A percentile compares a stretch with the other conserved stretches of the same genome.
Conservation (phyloP, 2,329 filamentous ascomycete genomes). For the Botrytis sinoallii region DNA sequence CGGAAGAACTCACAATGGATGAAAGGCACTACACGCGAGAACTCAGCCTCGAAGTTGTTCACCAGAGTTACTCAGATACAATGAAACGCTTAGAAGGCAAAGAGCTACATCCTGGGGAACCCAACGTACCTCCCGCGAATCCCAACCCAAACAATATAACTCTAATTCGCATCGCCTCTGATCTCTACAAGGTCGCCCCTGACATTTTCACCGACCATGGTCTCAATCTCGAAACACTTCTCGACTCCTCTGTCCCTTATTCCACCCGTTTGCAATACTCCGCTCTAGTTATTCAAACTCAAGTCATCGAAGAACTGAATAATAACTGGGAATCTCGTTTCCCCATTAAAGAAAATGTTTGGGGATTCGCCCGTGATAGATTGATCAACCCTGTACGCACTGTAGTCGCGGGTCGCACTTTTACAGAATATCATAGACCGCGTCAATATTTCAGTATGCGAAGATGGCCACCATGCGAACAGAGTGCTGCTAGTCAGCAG, state of each 20-base stretch:
- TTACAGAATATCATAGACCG: background rate
- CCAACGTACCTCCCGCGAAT: background rate
- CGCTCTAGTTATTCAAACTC: constrained; percentile 19
- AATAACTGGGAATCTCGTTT: constrained; percentile 34
- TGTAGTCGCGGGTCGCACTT: background rate
- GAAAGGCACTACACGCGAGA: background rate
- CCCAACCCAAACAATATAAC: constrained; percentile 13
- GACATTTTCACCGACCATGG: constrained; percentile 25
- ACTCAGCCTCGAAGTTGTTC: background rate
- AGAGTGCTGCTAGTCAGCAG: constrained; percentile 22
- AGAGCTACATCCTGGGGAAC: background rate
- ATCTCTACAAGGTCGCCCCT: constrained; percentile 27
- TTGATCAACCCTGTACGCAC: background rate
- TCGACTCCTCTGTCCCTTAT: constrained; percentile 7
- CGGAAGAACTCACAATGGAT: constrained; percentile 4
- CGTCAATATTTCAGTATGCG: constrained; percentile 29
- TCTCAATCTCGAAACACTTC: constrained; percentile 2
- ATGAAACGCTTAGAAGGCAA: constrained; percentile 3
- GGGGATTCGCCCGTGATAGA: constrained; percentile 31
- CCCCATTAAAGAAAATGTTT: constrained; percentile 32
- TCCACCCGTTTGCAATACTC: background rate
- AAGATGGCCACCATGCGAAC: constrained; percentile 28
- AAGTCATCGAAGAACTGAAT: constrained; percentile 33
- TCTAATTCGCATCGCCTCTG: constrained; percentile 24
- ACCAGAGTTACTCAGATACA: background rate